Evolutionary conservation across 805 yeast genomes (phyloP).

Genomic region (Candida piceae): DNA sequence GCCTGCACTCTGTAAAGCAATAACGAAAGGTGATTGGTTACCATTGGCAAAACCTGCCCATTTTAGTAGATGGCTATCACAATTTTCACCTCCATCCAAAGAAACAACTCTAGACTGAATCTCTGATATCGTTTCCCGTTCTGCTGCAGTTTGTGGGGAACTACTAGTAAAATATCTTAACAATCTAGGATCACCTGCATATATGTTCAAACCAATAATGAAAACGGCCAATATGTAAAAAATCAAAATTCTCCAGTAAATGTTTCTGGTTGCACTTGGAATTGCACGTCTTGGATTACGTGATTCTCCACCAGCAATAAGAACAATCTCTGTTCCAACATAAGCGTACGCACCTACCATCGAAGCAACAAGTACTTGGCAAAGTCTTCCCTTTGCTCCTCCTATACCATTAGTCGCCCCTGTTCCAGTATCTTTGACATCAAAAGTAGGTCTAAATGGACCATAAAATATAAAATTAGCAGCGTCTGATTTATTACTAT

Average conservation of each 20-base stretch:
- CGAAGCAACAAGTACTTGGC: constrained; percentile 56
- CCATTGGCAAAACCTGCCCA: constrained; percentile 40
- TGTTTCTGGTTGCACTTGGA: constrained; percentile 71
- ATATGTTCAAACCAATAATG: constrained; percentile 64
- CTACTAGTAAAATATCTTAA: constrained; percentile 46
- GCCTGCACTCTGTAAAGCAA: constrained; percentile 50
- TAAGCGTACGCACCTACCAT: constrained; percentile 69
- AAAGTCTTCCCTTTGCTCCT: constrained; percentile 55
- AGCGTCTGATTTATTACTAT: constrained; percentile 42
- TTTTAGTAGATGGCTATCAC: constrained; percentile 19
- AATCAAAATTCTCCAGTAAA: constrained; percentile 63
- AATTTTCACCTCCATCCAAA: constrained; percentile 25
- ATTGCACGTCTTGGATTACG: constrained; percentile 70
- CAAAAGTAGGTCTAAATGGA: constrained; percentile 68
- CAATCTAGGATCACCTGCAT: constrained; percentile 73
- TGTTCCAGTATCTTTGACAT: constrained; percentile 54
- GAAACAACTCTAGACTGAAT: constrained; percentile 17
- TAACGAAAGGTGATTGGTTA: constrained; percentile 52
- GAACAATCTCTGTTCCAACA: constrained; percentile 78
- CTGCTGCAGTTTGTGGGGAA: constrained; percentile 13
- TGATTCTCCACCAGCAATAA: constrained; percentile 85
- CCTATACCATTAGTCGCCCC: constrained; percentile 52
- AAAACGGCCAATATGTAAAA: constrained; percentile 65
- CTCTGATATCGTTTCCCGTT: constrained; percentile 2
- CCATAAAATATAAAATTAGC: constrained; percentile 54